Percentiles rank a stretch among this genome's conserved stretches.
phyloP scores from a whole-genome alignment of 169 alveolate genomes.

The Toxoplasma gondii region DNA sequence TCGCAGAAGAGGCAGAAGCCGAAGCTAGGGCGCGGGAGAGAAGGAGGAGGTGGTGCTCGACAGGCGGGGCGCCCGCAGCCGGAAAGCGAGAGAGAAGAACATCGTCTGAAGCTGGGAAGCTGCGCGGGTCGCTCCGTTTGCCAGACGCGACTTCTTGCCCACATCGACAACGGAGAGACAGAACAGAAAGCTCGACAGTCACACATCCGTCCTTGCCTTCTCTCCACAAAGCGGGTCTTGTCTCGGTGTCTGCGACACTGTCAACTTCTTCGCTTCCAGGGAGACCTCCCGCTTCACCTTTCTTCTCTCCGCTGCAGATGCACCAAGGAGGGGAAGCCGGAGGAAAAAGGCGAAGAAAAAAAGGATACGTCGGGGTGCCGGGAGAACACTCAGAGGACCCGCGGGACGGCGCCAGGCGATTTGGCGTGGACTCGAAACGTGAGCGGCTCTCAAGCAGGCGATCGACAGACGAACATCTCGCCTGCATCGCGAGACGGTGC shows the following conservation, averaged over 20 bases:
- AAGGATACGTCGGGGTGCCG: background rate
- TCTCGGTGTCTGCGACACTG: too few relatives aligned
- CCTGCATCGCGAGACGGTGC: background rate
- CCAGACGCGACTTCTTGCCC: background rate
- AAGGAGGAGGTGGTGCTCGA: too few relatives aligned
- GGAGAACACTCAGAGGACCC: background rate
- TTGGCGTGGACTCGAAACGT: background rate
- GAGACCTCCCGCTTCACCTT: background rate
- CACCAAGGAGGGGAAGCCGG: background rate
- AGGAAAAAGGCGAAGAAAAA: background rate
- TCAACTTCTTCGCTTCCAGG: background rate
- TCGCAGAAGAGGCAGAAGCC: too few relatives aligned
- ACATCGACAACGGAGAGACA: background rate
- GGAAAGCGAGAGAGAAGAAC: too few relatives aligned
- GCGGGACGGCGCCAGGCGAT: background rate
- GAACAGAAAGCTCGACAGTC: background rate
- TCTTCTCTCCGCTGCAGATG: background rate
- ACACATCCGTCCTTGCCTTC: background rate
- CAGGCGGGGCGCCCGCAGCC: too few relatives aligned
- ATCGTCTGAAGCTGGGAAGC: too few relatives aligned
- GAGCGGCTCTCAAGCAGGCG: background rate
- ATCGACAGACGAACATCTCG: background rate
- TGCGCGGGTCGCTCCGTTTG: background rate
- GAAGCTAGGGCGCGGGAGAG: too few relatives aligned
- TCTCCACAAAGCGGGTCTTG: background rate